A percentile compares a stretch with the other conserved stretches of the same genome.
These are phyloP conservation scores for Yamadazyma paraphyllophila DNA, from an alignment of 805 yeast species.

Conservation along the genomic window DNA sequence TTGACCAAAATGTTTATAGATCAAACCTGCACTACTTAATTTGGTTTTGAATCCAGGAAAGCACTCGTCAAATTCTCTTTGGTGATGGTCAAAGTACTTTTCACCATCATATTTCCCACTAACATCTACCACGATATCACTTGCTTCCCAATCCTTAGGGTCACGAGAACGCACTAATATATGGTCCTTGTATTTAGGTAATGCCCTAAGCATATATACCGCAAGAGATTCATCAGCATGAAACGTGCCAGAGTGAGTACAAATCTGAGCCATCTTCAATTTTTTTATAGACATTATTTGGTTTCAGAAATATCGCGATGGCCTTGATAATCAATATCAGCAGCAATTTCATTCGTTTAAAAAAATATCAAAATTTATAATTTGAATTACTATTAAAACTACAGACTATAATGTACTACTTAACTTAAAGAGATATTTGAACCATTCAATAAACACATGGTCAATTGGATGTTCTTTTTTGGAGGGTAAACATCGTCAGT, in stretches of 20 bases:
- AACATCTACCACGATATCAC: conserved; percentile 94
- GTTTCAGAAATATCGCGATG: neutral
- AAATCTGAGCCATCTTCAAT: conserved; percentile 52
- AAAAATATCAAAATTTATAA: neutral
- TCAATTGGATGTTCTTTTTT: conserved; percentile 27
- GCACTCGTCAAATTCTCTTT: conserved; percentile 80
- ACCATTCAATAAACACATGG: conserved; percentile 20
- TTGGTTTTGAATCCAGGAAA: conserved; percentile 70
- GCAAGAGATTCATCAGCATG: conserved; percentile 98
- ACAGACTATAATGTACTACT: neutral
- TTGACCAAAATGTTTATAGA: conserved; percentile 82
- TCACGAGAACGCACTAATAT: conserved; percentile 80
- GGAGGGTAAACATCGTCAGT: conserved; percentile 31
- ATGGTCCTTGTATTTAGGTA: conserved; percentile 69
- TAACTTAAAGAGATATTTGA: conserved; percentile 9
- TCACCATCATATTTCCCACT: conserved; percentile 84
- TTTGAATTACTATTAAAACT: neutral
- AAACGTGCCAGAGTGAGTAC: conserved; percentile 91
- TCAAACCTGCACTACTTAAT: conserved; percentile 89
- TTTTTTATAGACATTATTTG: conserved; percentile 6
- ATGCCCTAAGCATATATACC: conserved; percentile 72
- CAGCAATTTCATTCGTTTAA: neutral
- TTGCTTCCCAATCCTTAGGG: conserved; percentile 74
- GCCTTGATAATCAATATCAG: neutral
- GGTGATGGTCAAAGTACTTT: conserved; percentile 94